Evolutionary conservation across 2,329 filamentous ascomycete genomes (phyloP), one percentile per base, ranked within the genome.

Genomic region (Truncatella angustata): DNA sequence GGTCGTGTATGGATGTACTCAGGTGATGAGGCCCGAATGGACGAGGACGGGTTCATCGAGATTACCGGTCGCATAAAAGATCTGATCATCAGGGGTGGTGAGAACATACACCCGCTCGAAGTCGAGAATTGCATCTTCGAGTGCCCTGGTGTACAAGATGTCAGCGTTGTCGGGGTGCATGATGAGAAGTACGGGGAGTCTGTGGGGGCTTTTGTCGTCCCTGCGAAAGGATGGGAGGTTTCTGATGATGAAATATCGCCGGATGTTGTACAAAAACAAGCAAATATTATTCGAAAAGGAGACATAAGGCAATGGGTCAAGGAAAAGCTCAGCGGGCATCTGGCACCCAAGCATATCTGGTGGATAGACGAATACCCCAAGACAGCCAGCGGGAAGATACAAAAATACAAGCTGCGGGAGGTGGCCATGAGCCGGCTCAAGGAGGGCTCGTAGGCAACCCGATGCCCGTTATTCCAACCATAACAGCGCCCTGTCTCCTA

Each of bases 361-460:
- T 96, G 89, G 81, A 77, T 89, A 0, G 79, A 86, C 1, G 82
- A 85, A n/a, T 95, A 90, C 66, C 93, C 93, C 18, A 97, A 96
- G 80, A 99, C 94, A 32, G 89, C 91, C 5, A 96, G 91, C 67
- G 93, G 93, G 21, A 99, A 99, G 81, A 92, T 97, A 51, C 91
- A 96, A 73, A 97, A 97, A 74, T 97, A 88, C 67, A 93, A 87
- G 73, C 69, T 97, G 62, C 81, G 83, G 63, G 87, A 91, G 14
- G 73, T 79, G 63, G 92, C 77, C 1, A 69, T 66, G 59, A 66
- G 71, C 56, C 46, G 73, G 43, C 11, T 56, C 1, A 43, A 49
- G 10, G 5, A 34, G 48, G 36, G 12, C 9, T 4, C 21, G 4
- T 43, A 43, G 40, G 5, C 18, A 21, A 3, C 24, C 14, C 12